phyloP scores from a whole-genome alignment of 1,284 basidiomycete genomes.

The Wallemia hederae region DNA sequence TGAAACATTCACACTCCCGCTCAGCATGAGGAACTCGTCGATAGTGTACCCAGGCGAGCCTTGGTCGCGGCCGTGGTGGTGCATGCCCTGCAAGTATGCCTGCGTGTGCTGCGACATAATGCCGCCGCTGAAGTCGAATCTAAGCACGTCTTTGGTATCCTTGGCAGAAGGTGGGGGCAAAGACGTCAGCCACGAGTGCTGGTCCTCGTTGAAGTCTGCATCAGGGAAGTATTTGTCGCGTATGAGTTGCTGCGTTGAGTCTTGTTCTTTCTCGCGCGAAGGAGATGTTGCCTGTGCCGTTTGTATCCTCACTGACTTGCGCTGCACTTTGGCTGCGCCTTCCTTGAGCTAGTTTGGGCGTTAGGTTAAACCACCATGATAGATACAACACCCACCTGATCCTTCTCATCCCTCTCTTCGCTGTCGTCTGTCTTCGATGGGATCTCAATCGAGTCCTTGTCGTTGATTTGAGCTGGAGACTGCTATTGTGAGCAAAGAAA shows the following conservation, averaged over 20 bases:
- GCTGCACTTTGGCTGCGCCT: background rate
- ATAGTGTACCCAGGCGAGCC: background rate
- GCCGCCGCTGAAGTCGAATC: background rate
- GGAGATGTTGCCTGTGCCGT: background rate
- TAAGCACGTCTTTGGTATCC: background rate
- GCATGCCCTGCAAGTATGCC: background rate
- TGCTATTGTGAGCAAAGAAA: too few relatives aligned
- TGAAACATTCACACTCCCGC: background rate
- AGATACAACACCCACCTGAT: too few relatives aligned
- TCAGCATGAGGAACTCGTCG: background rate
- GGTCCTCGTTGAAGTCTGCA: background rate
- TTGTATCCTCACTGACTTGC: background rate
- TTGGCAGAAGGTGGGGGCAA: background rate
- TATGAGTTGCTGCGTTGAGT: background rate
- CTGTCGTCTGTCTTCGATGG: too few relatives aligned
- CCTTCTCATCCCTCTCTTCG: too few relatives aligned
- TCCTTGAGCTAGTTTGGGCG: background rate
- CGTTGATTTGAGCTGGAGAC: background rate
- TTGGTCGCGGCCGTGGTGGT: background rate
- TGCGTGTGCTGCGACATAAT: background rate
- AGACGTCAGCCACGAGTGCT: background rate
- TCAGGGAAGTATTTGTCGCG: background rate
- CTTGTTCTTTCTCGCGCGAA: background rate
- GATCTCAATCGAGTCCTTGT: background rate
- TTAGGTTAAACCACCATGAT: background rate